phyloP scores from a whole-genome alignment of 371 early-diverging fungal species.

The Dinochytrium kinnereticum region DNA sequence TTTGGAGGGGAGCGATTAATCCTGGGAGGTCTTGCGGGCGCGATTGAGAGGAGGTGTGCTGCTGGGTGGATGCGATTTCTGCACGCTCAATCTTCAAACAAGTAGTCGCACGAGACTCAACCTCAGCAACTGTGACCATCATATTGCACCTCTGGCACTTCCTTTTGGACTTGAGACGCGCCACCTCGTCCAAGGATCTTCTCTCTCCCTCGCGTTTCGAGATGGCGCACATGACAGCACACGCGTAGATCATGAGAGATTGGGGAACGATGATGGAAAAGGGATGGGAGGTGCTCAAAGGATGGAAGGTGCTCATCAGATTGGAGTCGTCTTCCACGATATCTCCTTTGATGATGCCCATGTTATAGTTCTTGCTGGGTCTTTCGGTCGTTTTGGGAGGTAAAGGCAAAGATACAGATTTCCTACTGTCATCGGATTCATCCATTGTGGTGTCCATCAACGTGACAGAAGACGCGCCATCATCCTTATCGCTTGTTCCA shows the following conservation, averaged over 20 bases:
- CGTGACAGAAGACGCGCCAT: not conserved
- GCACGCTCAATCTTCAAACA: not conserved
- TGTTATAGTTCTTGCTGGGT: too few species aligned
- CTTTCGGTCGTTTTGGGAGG: too few species aligned
- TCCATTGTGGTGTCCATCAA: not conserved
- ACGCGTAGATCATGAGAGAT: not conserved
- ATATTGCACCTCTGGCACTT: not conserved
- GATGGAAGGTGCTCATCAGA: not conserved
- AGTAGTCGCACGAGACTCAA: not conserved
- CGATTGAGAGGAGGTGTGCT: not conserved
- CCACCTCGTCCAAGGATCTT: not conserved
- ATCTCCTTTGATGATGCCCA: too few species aligned
- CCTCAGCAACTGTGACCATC: conserved; percentile 5
- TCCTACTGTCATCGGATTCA: too few species aligned
- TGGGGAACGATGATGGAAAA: not conserved
- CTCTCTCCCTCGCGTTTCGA: not conserved
- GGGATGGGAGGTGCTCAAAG: not conserved
- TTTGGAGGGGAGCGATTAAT: not conserved
- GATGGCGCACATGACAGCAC: not conserved
- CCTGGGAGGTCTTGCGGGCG: not conserved
- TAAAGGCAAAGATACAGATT: too few species aligned
- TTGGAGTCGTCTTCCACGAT: not conserved
- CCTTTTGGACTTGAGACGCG: not conserved
- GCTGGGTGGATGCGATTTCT: not conserved
- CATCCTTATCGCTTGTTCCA: not conserved